Base-by-base conservation (phyloP, 208 protist species). In the Acanthamoeba lenticulata region DNA sequence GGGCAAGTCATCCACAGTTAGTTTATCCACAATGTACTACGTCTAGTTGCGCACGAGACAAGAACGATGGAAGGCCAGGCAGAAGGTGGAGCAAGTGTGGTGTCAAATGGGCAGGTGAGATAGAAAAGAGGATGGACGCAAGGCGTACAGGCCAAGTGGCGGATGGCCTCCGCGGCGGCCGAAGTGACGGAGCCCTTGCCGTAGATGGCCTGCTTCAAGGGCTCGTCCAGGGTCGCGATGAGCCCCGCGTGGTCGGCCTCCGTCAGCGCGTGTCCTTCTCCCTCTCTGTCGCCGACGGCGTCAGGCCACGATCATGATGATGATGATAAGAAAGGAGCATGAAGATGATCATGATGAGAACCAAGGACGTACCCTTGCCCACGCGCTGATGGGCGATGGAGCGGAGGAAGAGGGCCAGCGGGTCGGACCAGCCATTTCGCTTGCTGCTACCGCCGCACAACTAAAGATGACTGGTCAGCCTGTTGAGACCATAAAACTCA, bases 121-220 rank as follows among this genome's bases (percentile, higher is more conserved):
- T 27, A 89, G 19, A 89, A 60, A 34, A 89, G 38, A 89, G 38
- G n/a, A 89, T n/a, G 32, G n/a, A n/a, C n/a, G n/a, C n/a, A n/a
- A 60, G 5, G 29, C 24, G 88, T 92, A 92, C 88, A 77, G 38
- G 88, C 88, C 40, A 92, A 57, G 44, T 92, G 60, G 40, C 62
- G 13, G 13, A 92, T 92, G 34, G 88, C 36, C 17, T 92, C 42
- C 24, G 40, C 19, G 34, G 88, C 88, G 19, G 88, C 88, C 2
- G 36, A 55, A 49, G 88, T 36, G 24, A 92, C 49, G 57, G 9
- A 9, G 24, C 88, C 88, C 45, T 92, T 92, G 38, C 57, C 49
- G 32, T 92, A 92, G 40, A 92, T 44, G 36, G 88, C 88, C 15
- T 92, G 88, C 40, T 77, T 92, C 60, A 92, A 40, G 21, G 60